Evolutionary conservation across 169 alveolate genomes (phyloP).

Genomic region (Plasmodium vinckei): DNA sequence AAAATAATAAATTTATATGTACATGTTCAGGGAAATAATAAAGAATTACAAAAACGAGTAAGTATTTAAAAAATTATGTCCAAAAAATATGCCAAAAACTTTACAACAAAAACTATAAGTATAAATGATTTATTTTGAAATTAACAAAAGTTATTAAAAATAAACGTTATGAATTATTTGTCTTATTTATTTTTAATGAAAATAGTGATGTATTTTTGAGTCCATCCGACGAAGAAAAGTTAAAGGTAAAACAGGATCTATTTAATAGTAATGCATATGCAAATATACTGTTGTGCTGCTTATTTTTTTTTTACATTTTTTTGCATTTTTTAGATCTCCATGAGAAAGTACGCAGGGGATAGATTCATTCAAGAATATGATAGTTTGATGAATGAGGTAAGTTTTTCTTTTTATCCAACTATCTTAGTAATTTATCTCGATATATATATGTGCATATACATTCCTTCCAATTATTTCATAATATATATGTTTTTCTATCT

Average conservation of each 20-base stretch:
- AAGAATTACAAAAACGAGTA: slow-evolving; percentile 64
- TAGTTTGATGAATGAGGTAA: slow-evolving; percentile 33
- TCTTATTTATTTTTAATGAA: background rate
- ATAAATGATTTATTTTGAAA: background rate
- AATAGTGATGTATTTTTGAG: slow-evolving; percentile 31
- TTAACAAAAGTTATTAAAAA: background rate
- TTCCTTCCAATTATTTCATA: slow-evolving; percentile 1
- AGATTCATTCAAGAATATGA: slow-evolving; percentile 60
- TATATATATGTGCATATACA: background rate
- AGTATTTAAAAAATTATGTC: slow-evolving; percentile 3
- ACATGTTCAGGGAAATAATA: slow-evolving; percentile 52
- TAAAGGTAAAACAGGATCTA: slow-evolving; percentile 21
- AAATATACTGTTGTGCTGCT: background rate
- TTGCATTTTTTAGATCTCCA: slow-evolving; percentile 20
- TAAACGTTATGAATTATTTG: background rate
- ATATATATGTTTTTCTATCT: background rate
- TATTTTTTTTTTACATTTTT: background rate
- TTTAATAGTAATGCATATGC: background rate
- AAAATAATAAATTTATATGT: background rate
- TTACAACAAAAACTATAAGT: background rate
- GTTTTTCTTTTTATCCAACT: slow-evolving; percentile 10
- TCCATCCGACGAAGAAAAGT: slow-evolving; percentile 41
- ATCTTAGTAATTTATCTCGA: background rate
- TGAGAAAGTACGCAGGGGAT: slow-evolving; percentile 57
- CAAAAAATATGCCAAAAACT: too few species aligned